Evolutionary conservation across 208 protist species (phyloP).

Genomic region (Spongospora subterranea): DNA sequence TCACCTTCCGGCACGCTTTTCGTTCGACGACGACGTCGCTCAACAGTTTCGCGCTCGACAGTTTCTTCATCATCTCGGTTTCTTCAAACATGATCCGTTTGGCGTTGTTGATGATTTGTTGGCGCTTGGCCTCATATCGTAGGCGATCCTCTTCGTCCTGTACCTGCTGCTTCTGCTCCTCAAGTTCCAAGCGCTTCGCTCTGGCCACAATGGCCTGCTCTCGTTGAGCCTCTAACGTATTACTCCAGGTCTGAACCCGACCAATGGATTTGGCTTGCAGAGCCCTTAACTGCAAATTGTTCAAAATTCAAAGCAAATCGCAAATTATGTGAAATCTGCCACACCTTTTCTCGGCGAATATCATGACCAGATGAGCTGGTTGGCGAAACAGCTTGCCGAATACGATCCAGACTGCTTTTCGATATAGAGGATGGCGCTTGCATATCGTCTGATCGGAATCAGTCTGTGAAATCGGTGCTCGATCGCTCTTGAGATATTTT

Average conservation of each 20-base stretch:
- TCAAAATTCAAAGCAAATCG: too few species aligned
- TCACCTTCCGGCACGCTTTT: neutral
- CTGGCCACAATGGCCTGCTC: neutral
- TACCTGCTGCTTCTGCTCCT: neutral
- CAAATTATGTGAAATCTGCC: too few species aligned
- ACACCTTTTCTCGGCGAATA: too few species aligned
- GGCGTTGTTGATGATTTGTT: neutral
- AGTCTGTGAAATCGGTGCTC: too few species aligned
- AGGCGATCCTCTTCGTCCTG: neutral
- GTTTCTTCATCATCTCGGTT: neutral
- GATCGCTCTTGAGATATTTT: too few species aligned
- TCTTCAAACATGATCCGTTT: neutral
- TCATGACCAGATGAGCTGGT: too few species aligned
- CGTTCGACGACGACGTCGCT: constrained; percentile 18
- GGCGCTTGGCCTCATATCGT: neutral
- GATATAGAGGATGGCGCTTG: too few species aligned
- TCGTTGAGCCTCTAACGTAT: constrained; percentile 42
- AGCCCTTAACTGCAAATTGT: too few species aligned
- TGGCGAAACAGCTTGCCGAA: too few species aligned
- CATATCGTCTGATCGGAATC: too few species aligned
- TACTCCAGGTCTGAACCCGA: constrained; percentile 40
- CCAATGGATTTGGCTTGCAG: neutral
- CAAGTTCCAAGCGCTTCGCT: neutral
- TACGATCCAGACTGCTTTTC: too few species aligned
- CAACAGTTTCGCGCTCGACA: constrained; percentile 5